Evolutionary conservation across 768 basidiomycete genomes (phyloP).

Genomic region (Boletus rufocinnamomeus): DNA sequence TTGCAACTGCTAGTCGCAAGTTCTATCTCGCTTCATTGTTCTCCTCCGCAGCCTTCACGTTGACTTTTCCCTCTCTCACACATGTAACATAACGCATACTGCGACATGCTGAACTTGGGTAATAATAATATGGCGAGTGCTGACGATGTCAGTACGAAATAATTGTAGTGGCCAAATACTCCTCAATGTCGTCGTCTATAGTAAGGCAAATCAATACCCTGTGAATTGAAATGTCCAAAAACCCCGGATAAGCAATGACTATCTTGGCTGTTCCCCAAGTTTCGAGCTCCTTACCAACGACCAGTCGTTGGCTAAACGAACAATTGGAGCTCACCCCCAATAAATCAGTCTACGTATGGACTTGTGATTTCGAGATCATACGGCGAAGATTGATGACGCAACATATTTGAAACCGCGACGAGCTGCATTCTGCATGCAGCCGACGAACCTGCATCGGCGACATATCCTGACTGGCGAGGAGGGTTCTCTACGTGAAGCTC

Average conservation of each 20-base stretch:
- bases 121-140: conserved; percentile 20
- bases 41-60: conserved; percentile 9
- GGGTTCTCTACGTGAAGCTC: conserved; percentile 50
- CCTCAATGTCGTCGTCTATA: neutral
- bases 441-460: conserved; percentile 47
- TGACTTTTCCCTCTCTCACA: conserved; percentile 19
- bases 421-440: conserved; percentile 53
- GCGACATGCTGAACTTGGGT: conserved; percentile 32
- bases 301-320: conserved; percentile 32
- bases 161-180: neutral
- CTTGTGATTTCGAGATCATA: conserved; percentile 52
- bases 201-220: neutral
- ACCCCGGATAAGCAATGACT: no score
- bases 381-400: conserved; percentile 55
- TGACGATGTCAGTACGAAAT: conserved; percentile 13
- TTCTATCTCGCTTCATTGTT: conserved; percentile 2
- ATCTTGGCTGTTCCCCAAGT: neutral
- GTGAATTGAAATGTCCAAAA: neutral
- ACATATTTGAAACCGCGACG: conserved; percentile 54
- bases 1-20: conserved; percentile 68
- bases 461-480: neutral
- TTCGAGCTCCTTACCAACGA: conserved; percentile 54
- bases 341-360: conserved; percentile 49
- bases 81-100: conserved; percentile 35
- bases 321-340: conserved; percentile 47